Evolutionary conservation across 306 rosid species (phyloP).

Genomic region (Gleditsia sinensis): DNA sequence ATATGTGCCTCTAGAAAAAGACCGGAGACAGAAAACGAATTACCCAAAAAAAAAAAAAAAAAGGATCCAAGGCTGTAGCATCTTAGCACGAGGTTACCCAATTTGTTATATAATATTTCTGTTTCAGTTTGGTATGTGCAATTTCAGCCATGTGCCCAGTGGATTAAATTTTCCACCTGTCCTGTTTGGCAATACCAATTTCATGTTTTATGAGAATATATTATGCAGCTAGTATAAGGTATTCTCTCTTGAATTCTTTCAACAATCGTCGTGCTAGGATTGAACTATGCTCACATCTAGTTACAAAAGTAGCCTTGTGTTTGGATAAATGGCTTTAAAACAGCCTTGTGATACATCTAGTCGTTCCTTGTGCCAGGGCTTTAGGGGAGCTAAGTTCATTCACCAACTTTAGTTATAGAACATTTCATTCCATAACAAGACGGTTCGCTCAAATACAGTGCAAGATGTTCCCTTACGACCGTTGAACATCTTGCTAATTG

Average conservation of each 20-base stretch:
- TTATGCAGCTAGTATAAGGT: neutral
- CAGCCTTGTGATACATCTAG: neutral
- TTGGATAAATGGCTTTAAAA: neutral
- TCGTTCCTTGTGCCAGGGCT: neutral
- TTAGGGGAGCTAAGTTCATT: neutral
- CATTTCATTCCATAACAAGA: neutral
- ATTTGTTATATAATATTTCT: too few species aligned
- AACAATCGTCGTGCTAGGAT: neutral
- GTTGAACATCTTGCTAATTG: neutral
- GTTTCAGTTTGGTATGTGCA: too few species aligned
- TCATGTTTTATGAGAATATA: neutral
- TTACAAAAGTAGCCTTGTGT: neutral
- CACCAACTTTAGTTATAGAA: neutral
- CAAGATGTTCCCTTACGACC: neutral
- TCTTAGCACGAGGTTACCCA: too few species aligned
- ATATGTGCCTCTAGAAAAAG: too few species aligned
- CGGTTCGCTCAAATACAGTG: neutral
- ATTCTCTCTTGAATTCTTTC: neutral
- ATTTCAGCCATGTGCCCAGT: too few species aligned
- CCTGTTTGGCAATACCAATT: too few species aligned
- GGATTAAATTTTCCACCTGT: too few species aligned
- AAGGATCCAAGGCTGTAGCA: too few species aligned
- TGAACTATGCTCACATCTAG: neutral
- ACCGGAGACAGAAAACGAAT: too few species aligned
- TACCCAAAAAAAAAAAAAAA: too few species aligned